These are phyloP conservation scores for Xylona heveae DNA, from an alignment of 495 filamentous ascomycete genomes.

Conservation along the genomic window DNA sequence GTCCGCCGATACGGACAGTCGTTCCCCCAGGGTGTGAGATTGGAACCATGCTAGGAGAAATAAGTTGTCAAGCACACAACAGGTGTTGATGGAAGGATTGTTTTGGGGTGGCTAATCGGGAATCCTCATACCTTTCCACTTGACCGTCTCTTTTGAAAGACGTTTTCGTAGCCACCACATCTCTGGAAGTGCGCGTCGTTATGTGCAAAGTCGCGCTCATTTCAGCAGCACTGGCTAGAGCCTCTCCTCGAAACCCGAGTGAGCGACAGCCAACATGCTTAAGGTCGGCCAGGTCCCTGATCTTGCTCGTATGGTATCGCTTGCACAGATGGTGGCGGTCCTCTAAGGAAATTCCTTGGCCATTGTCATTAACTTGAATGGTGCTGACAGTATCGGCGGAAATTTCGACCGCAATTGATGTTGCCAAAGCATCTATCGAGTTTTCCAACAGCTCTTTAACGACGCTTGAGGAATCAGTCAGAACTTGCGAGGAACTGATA, in stretches of 20 bases:
- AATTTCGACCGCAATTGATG: conserved; percentile 49
- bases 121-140: conserved; percentile 19
- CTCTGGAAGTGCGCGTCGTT: conserved; percentile 48
- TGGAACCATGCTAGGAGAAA: too few species aligned
- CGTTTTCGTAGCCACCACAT: conserved; percentile 36
- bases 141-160: conserved; percentile 30
- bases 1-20: conserved; percentile 41
- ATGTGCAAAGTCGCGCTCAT: conserved; percentile 41
- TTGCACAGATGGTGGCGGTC: conserved; percentile 50
- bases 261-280: conserved; percentile 36
- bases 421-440: conserved; percentile 62
- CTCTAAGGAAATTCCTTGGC: conserved; percentile 49
- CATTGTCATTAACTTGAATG: conserved; percentile 86
- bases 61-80: too few species aligned
- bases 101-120: background rate
- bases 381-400: conserved; percentile 55
- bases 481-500: conserved; percentile 50
- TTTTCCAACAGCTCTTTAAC: conserved; percentile 92
- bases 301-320: conserved; percentile 70
- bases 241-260: conserved; percentile 76
- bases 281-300: conserved; percentile 52
- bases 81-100: background rate
- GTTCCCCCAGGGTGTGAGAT: conserved; percentile 70
- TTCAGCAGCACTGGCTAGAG: conserved; percentile 57
- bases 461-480: conserved; percentile 49